These are phyloP conservation scores for Hyphopichia burtonii DNA, from an alignment of 1,139 yeast genomes.

Conservation along the genomic window DNA sequence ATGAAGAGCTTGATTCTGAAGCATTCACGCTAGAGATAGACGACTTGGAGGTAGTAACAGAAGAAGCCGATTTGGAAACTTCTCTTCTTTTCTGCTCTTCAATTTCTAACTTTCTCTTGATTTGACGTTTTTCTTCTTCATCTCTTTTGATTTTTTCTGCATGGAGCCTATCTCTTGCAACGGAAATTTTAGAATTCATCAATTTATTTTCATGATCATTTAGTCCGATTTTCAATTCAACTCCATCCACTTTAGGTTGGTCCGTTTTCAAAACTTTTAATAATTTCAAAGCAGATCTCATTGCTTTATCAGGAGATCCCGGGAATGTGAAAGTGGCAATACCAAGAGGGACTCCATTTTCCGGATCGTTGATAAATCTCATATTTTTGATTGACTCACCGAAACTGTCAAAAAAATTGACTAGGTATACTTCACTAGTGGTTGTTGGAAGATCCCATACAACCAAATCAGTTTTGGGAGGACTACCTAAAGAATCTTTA, in stretches of 20 bases:
- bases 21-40: not conserved
- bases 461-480: constrained; percentile 69
- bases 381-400: constrained; percentile 58
- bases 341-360: constrained; percentile 79
- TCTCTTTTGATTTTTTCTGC: constrained; percentile 24
- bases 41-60: constrained; percentile 1
- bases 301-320: constrained; percentile 57
- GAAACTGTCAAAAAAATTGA: constrained; percentile 53
- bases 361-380: constrained; percentile 66
- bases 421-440: constrained; percentile 47
- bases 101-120: constrained; percentile 15
- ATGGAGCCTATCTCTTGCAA: constrained; percentile 32
- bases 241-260: constrained; percentile 41
- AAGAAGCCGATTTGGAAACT: constrained; percentile 6
- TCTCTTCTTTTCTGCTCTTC: constrained; percentile 23
- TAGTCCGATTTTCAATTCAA: constrained; percentile 32
- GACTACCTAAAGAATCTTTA: constrained; percentile 70
- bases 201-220: constrained; percentile 36
- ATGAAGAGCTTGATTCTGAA: constrained; percentile 1
- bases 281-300: constrained; percentile 38
- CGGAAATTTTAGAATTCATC: constrained; percentile 28
- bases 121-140: constrained; percentile 28
- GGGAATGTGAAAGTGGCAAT: constrained; percentile 64
- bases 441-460: constrained; percentile 61
- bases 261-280: constrained; percentile 26